Conservation (phyloP, 1,139 yeast species). For the Yamadazyma epiphylla region DNA sequence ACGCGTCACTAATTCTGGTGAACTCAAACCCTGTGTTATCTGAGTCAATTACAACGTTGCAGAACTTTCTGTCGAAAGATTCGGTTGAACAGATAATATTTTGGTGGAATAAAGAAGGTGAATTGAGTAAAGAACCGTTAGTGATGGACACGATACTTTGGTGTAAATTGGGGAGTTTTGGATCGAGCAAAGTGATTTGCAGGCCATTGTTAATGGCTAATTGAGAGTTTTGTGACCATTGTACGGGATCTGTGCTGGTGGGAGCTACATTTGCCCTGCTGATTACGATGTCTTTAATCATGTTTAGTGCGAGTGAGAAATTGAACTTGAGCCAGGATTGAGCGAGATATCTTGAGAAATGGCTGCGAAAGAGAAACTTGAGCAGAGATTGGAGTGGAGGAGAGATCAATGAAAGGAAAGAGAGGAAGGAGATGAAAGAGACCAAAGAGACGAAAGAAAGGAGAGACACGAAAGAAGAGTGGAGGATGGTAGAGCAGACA, state of each 20-base stretch:
- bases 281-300: slow-evolving; percentile 11
- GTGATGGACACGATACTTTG: slow-evolving; percentile 18
- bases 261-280: slow-evolving; percentile 9
- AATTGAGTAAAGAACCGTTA: slow-evolving; percentile 18
- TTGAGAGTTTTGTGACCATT: slow-evolving; percentile 36
- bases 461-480: too few relatives aligned
- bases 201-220: slow-evolving; percentile 34
- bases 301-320: too few relatives aligned
- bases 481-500: too few relatives aligned
- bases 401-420: too few relatives aligned
- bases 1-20: slow-evolving; percentile 29
- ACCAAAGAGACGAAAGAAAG: too few relatives aligned
- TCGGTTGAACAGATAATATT: slow-evolving; percentile 27
- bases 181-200: slow-evolving; percentile 35
- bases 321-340: too few relatives aligned
- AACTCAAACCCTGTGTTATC: slow-evolving; percentile 29
- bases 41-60: slow-evolving; percentile 21
- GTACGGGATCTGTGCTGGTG: slow-evolving; percentile 23
- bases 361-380: too few relatives aligned
- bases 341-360: too few relatives aligned
- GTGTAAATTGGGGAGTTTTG: slow-evolving; percentile 35
- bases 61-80: slow-evolving; percentile 27
- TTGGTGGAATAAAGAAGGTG: slow-evolving; percentile 26
- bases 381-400: too few relatives aligned
- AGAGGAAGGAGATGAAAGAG: too few relatives aligned